Conservation (phyloP, 768 basidiomycete genomes). For the Boletus reticulatus region DNA sequence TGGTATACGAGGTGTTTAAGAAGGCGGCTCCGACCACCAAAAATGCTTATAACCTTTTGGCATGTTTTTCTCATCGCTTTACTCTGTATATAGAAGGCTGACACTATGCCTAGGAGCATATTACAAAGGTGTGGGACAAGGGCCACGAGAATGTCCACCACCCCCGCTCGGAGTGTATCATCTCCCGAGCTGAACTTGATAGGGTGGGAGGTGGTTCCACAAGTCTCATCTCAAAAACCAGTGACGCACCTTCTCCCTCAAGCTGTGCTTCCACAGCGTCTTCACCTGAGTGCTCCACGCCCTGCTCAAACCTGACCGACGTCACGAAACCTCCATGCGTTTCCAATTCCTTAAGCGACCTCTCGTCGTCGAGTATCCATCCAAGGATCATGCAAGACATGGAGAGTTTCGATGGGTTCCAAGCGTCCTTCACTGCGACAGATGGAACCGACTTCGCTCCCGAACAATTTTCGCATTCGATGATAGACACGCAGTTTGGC, state of each 20-base stretch:
- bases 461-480: constrained; percentile 25
- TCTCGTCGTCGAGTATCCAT: constrained; percentile 17
- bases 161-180: constrained; percentile 22
- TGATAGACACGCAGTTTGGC: constrained; percentile 32
- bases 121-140: constrained; percentile 42
- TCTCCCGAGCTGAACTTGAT: constrained; percentile 49
- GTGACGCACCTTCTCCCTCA: constrained; percentile 5
- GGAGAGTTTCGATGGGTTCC: constrained; percentile 40
- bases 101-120: constrained; percentile 32
- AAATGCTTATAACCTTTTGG: constrained; percentile 46
- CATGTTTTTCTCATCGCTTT: constrained; percentile 22
- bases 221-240: constrained; percentile 33
- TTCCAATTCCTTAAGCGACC: constrained; percentile 5
- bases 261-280: constrained; percentile 5
- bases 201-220: constrained; percentile 54
- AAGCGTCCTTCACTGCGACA: constrained; percentile 15
- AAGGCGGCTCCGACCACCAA: constrained; percentile 43
- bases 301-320: constrained; percentile 8
- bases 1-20: constrained; percentile 43
- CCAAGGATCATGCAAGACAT: constrained; percentile 52
- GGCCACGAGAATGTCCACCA: constrained; percentile 41
- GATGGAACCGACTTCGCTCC: constrained; percentile 28
- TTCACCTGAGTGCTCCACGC: constrained; percentile 13
- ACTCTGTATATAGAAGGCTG: not conserved
- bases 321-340: not conserved